Conservation (phyloP, 345 rosid genomes). For the Citrus mangshanensis region DNA sequence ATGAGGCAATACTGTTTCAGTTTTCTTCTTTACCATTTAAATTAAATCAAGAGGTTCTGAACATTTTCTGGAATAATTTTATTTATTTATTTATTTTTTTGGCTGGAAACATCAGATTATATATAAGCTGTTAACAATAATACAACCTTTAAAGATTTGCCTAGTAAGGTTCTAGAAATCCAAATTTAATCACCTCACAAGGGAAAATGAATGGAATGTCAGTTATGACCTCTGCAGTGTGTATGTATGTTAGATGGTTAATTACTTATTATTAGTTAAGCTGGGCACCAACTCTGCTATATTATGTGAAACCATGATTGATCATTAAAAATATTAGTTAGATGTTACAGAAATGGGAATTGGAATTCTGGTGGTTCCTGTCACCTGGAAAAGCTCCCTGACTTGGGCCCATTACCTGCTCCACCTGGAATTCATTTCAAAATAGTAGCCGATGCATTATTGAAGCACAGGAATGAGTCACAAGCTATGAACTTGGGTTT, state of each 20-base stretch:
- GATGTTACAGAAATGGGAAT: constrained; percentile 53
- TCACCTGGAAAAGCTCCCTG: constrained; percentile 70
- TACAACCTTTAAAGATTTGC: neutral
- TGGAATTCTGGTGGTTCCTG: constrained; percentile 58
- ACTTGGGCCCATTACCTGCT: constrained; percentile 36
- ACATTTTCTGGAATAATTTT: neutral
- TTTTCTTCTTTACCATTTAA: neutral
- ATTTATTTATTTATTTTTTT: no score
- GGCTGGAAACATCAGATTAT: neutral
- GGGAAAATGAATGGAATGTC: neutral
- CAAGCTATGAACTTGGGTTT: constrained; percentile 28
- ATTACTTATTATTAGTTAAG: neutral
- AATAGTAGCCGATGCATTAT: constrained; percentile 34
- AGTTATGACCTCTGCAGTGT: neutral
- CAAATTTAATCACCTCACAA: neutral
- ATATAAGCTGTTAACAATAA: neutral
- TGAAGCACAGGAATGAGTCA: constrained; percentile 27
- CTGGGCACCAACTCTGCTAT: neutral
- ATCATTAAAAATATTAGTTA: neutral
- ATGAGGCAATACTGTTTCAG: neutral
- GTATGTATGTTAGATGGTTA: neutral
- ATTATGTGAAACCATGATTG: neutral
- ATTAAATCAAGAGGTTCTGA: neutral
- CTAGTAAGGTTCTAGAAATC: neutral
- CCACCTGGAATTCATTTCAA: constrained; percentile 35